These are phyloP conservation scores for Chenopodium suecicum DNA, from an alignment of 148 eudicot species.

Conservation along the genomic window DNA sequence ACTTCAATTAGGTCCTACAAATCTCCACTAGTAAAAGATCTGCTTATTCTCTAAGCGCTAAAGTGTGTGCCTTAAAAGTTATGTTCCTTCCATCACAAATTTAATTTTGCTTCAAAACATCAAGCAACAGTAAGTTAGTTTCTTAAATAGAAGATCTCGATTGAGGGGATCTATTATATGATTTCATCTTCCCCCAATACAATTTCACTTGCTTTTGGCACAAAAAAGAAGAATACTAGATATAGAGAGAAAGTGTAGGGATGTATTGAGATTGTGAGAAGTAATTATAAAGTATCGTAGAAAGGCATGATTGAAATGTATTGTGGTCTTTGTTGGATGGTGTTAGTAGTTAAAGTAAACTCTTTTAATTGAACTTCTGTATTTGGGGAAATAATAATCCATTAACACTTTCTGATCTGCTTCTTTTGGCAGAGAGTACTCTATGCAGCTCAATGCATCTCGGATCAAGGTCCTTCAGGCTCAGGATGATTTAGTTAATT, in stretches of 20 bases:
- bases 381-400: background rate
- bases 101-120: too few relatives aligned
- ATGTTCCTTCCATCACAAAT: background rate
- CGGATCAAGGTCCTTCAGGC: constrained; percentile 98
- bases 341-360: background rate
- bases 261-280: too few relatives aligned
- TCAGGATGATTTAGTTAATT: constrained; percentile 87
- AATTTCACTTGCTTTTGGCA: background rate
- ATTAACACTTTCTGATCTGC: background rate
- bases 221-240: background rate
- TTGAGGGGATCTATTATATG: background rate
- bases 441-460: constrained; percentile 99
- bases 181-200: too few relatives aligned
- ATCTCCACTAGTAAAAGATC: background rate
- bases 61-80: background rate
- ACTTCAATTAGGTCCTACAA: background rate
- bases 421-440: constrained; percentile 71
- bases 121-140: background rate
- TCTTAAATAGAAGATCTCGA: background rate
- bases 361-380: background rate
- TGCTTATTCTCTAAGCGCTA: background rate
- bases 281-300: too few relatives aligned
- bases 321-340: background rate
- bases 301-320: too few relatives aligned
- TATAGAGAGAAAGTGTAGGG: background rate